Evolutionary conservation across 2,329 filamentous ascomycete genomes (phyloP).

Genomic region (Phyllosticta citrichinensis): DNA sequence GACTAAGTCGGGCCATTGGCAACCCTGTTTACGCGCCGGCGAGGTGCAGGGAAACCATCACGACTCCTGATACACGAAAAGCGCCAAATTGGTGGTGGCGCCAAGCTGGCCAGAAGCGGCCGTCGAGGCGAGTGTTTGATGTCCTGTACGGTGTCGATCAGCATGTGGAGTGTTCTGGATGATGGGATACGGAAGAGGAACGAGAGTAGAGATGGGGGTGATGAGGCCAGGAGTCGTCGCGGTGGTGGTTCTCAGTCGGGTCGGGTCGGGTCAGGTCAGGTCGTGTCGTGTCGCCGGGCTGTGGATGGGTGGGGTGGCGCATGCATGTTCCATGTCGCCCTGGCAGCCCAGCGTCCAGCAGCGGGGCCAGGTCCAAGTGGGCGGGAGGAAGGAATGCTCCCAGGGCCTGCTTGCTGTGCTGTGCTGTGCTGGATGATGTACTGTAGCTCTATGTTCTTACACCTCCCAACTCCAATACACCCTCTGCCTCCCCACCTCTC

Average conservation of each 20-base stretch:
- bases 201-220: not conserved
- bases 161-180: not conserved
- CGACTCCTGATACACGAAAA: not conserved
- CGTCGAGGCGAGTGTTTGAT: not conserved
- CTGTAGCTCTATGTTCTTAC: not conserved
- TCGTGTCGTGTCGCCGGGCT: not conserved
- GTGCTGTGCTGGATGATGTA: too few species aligned
- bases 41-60: not conserved
- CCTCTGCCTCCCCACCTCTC: not conserved
- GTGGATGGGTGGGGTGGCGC: not conserved
- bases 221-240: too few species aligned
- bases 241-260: too few species aligned
- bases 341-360: not conserved
- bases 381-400: not conserved
- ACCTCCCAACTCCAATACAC: not conserved
- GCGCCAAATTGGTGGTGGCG: not conserved
- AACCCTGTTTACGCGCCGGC: not conserved
- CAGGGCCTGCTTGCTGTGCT: not conserved
- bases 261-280: not conserved
- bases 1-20: not conserved
- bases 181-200: not conserved
- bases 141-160: not conserved
- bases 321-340: not conserved
- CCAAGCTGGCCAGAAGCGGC: not conserved
- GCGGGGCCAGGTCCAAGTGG: not conserved